Base-by-base conservation (phyloP, 768 basidiomycete species). In the Rhizopogon sp. region DNA sequence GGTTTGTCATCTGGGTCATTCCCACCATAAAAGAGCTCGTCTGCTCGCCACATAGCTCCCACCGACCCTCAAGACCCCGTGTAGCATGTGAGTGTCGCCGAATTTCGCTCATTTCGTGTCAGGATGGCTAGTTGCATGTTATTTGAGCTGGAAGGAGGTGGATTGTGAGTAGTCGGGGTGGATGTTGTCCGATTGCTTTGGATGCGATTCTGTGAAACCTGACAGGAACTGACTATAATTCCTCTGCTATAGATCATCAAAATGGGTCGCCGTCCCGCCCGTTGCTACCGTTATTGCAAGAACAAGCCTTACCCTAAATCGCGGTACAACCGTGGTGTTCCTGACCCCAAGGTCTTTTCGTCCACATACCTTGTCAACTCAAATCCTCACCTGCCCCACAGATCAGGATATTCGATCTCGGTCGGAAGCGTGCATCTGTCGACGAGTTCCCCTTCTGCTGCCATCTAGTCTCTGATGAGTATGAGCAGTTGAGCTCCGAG, bases 271-370 rank as follows among this genome's bases (percentile, higher is more conserved):
- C 91, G 93, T 80, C 93, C 94, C 60, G 93, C 94, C 76, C 88
- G 91, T 67, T 97, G 93, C 85, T 96, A 96, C 80, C 88, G 94
- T 64, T 98, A 98, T 80, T 98, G 94, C 84, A 98, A 98, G 79
- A 96, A 95, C 84, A 98, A 98, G 85, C 94, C 96, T 25, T 95
- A 90, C 79, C 93, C 91, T 56, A 95, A 93, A 76, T 90, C 87
- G 52, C 77, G 93, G 68, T 96, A 96, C 81, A 96, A 96, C 79
- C 93, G 94, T 78, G 94, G 93, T 91, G 95, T 98, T 39, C 96
- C 96, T 64, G 96, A 98, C 69, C 74, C 94, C 63, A 97, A 94
- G 81, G 91, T 85, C 31, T 54, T 75, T 69, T 5, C n/a, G 35
- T 51, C 52, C 33, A 22, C 16, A 17, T 6, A 3, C 16, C 39